Conservation (phyloP, 495 filamentous ascomycete species). For the Tuber magnatum region DNA sequence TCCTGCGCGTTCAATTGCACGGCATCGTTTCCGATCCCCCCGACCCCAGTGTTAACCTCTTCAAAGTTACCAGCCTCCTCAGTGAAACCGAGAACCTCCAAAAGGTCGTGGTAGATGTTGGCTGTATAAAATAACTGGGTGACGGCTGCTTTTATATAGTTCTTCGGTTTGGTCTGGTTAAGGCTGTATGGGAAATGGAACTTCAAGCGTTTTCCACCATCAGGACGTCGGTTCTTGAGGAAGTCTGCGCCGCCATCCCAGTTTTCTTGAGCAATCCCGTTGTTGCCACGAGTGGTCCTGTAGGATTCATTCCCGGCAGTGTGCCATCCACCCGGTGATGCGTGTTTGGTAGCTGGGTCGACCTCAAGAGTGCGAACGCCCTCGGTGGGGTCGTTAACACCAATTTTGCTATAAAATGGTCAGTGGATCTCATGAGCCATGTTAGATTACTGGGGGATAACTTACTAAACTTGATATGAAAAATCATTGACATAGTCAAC, state of each 20-base stretch:
- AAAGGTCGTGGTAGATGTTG: constrained; percentile 51
- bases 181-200: constrained; percentile 46
- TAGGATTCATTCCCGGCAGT: constrained; percentile 43
- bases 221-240: constrained; percentile 45
- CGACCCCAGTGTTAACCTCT: constrained; percentile 47
- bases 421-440: background rate
- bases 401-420: constrained; percentile 41
- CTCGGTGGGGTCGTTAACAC: constrained; percentile 47
- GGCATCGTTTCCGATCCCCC: constrained; percentile 47
- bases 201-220: constrained; percentile 33
- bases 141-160: constrained; percentile 46
- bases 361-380: constrained; percentile 41
- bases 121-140: constrained; percentile 53
- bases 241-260: constrained; percentile 42
- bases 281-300: constrained; percentile 48
- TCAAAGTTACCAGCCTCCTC: constrained; percentile 53
- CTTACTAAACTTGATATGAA: constrained; percentile 44
- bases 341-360: constrained; percentile 43
- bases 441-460: background rate
- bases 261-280: constrained; percentile 47
- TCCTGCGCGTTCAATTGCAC: constrained; percentile 53
- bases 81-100: constrained; percentile 51
- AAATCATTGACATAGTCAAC: constrained; percentile 49
- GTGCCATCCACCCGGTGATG: constrained; percentile 47
- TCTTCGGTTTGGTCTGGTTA: constrained; percentile 39